Evolutionary conservation across 805 yeast genomes (phyloP).

Genomic region (Saccharomycopsis javanensis): DNA sequence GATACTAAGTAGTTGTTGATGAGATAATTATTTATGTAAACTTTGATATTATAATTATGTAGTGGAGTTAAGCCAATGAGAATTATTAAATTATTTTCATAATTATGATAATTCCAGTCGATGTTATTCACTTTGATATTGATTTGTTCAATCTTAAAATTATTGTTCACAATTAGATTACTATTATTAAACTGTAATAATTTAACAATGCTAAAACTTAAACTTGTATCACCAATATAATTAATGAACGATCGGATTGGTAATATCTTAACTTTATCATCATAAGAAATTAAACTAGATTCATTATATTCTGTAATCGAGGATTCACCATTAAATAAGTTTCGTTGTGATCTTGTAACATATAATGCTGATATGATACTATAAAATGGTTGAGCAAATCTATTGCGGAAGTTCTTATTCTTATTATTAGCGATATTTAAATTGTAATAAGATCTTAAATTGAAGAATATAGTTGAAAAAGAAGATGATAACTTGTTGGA

Average conservation of each 20-base stretch:
- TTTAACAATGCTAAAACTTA: conserved; percentile 33
- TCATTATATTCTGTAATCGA: conserved; percentile 17
- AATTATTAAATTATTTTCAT: conserved; percentile 42
- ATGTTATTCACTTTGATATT: conserved; percentile 52
- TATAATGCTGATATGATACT: conserved; percentile 40
- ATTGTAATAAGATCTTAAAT: conserved; percentile 29
- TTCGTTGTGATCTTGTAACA: conserved; percentile 38
- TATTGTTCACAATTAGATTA: conserved; percentile 14
- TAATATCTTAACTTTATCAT: conserved; percentile 21
- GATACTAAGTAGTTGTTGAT: conserved; percentile 16
- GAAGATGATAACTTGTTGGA: conserved; percentile 25
- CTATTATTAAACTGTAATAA: conserved; percentile 29
- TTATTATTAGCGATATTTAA: not conserved
- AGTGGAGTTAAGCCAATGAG: conserved; percentile 57
- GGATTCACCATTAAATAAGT: conserved; percentile 35
- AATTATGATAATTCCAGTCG: conserved; percentile 35
- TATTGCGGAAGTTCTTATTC: not conserved
- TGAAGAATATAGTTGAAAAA: conserved; percentile 29
- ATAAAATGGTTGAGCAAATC: conserved; percentile 41
- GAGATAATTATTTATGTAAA: conserved; percentile 27
- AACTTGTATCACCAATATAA: conserved; percentile 42
- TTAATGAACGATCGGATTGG: conserved; percentile 32
- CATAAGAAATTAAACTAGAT: conserved; percentile 19
- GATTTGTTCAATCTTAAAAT: conserved; percentile 3
- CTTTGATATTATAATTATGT: conserved; percentile 52